A percentile compares a stretch with the other conserved stretches of the same genome.
Conservation (phyloP, 169 alveolate species). For the Theileria luwenshuni region DNA sequence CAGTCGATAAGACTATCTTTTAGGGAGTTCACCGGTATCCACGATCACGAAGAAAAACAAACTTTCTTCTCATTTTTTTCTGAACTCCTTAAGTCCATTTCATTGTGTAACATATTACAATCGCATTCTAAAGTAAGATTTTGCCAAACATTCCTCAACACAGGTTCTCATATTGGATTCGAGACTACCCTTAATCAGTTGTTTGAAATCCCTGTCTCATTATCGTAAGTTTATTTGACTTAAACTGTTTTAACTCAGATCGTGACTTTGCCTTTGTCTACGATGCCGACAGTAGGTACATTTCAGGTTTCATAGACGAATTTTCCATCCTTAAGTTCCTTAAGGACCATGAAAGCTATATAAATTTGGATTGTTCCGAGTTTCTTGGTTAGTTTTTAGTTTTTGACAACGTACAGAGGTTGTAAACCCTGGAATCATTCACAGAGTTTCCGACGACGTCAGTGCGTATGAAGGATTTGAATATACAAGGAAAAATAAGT, state of each 20-base stretch:
- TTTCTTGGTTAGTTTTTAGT: slow-evolving; percentile 15
- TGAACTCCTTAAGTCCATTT: slow-evolving; percentile 21
- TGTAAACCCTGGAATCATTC: not conserved
- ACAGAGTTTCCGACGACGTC: not conserved
- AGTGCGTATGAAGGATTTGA: slow-evolving; percentile 13
- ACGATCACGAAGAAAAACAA: not conserved
- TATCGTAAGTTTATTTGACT: slow-evolving; percentile 27
- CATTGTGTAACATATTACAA: slow-evolving; percentile 42
- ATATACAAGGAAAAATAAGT: not conserved
- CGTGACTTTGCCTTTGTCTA: slow-evolving; percentile 51
- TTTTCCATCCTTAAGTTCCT: slow-evolving; percentile 15
- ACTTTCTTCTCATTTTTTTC: slow-evolving; percentile 19
- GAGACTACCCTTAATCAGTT: slow-evolving; percentile 31
- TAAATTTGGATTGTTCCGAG: slow-evolving; percentile 8
- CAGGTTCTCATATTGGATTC: slow-evolving; percentile 47
- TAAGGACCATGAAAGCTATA: not conserved
- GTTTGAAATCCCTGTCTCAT: slow-evolving; percentile 38
- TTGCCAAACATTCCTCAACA: not conserved
- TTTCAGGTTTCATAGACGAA: slow-evolving; percentile 57
- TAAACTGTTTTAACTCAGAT: slow-evolving; percentile 14
- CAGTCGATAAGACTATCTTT: not conserved
- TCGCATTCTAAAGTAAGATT: slow-evolving; percentile 49
- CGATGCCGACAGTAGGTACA: slow-evolving; percentile 14
- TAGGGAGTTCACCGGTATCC: not conserved
- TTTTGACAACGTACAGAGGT: not conserved